A percentile compares a stretch with the other conserved stretches of the same genome.
These are phyloP conservation scores for Kandelia obovata DNA, from an alignment of 345 rosid genomes.

Conservation along the genomic window DNA sequence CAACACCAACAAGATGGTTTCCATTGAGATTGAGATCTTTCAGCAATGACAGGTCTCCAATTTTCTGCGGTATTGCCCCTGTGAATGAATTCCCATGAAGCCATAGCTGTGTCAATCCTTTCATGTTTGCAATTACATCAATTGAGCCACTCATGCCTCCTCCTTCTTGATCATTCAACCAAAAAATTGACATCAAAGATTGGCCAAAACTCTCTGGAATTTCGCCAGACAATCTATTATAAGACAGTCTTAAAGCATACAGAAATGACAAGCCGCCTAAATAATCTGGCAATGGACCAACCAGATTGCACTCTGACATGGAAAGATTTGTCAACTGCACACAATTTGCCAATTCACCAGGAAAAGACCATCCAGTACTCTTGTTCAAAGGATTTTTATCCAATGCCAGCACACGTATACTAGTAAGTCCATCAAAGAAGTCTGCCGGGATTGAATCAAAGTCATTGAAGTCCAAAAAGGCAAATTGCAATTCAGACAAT, in stretches of 20 bases:
- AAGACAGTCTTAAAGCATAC: conserved; percentile 32
- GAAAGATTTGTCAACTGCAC: conserved; percentile 37
- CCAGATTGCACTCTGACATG: conserved; percentile 35
- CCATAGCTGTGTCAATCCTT: conserved; percentile 41
- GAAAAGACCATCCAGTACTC: conserved; percentile 47
- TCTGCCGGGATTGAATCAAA: conserved; percentile 44
- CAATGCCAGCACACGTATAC: conserved; percentile 39
- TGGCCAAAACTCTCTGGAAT: conserved; percentile 38
- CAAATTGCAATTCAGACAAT: conserved; percentile 36
- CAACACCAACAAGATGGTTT: conserved; percentile 38
- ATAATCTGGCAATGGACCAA: conserved; percentile 40
- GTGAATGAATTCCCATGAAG: conserved; percentile 48
- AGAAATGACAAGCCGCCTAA: conserved; percentile 39
- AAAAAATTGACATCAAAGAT: conserved; percentile 37
- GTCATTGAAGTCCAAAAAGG: conserved; percentile 40
- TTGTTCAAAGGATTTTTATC: conserved; percentile 41
- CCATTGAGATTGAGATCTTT: conserved; percentile 42
- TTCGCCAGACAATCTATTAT: conserved; percentile 39
- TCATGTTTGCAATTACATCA: conserved; percentile 40
- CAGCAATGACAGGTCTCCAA: conserved; percentile 34
- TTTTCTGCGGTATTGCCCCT: conserved; percentile 39
- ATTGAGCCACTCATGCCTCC: conserved; percentile 37
- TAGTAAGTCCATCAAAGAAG: conserved; percentile 42
- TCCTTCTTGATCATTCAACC: conserved; percentile 45
- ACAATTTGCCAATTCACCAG: conserved; percentile 34